phyloP scores from a whole-genome alignment of 805 yeast species.

The Wickerhamiella siamensis region DNA sequence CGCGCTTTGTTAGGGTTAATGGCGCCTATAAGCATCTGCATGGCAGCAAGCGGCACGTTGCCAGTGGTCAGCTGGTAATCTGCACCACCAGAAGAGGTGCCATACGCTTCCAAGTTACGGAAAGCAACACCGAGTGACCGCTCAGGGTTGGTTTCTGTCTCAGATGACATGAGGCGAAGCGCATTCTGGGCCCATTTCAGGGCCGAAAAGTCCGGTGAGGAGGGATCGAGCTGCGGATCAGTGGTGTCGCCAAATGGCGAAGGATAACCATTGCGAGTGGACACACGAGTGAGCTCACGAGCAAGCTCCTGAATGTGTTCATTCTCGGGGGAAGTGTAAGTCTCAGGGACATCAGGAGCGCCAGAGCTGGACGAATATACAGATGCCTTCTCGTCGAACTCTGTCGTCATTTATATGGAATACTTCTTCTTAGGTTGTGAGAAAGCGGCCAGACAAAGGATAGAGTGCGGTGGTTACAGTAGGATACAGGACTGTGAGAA shows the following conservation, averaged over 20 bases:
- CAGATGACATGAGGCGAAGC: slow-evolving; percentile 35
- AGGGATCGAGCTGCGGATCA: slow-evolving; percentile 46
- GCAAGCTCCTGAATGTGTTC: slow-evolving; percentile 3
- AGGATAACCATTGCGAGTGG: not conserved
- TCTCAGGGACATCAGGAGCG: not conserved
- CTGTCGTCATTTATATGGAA: no score
- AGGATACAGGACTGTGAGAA: no score
- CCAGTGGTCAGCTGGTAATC: slow-evolving; percentile 52
- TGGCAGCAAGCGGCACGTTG: slow-evolving; percentile 25
- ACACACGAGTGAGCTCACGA: slow-evolving; percentile 2
- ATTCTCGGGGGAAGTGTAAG: slow-evolving; percentile 9
- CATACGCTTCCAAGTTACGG: slow-evolving; percentile 45
- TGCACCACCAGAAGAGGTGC: slow-evolving; percentile 41
- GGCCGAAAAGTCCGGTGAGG: slow-evolving; percentile 39
- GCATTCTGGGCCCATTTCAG: slow-evolving; percentile 52
- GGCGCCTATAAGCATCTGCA: slow-evolving; percentile 11
- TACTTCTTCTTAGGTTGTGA: no score
- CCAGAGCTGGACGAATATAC: not conserved
- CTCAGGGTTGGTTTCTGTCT: slow-evolving; percentile 46
- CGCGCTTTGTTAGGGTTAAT: slow-evolving; percentile 1
- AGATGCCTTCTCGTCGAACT: not conserved
- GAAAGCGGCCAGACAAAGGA: no score
- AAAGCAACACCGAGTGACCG: slow-evolving; percentile 48
- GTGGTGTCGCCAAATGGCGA: slow-evolving; percentile 2
- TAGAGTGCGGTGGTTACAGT: no score